Percentiles rank a stretch among this genome's conserved stretches.
Evolutionary conservation across 1,139 yeast genomes (phyloP).

Genomic region (Scheffersomyces titani): DNA sequence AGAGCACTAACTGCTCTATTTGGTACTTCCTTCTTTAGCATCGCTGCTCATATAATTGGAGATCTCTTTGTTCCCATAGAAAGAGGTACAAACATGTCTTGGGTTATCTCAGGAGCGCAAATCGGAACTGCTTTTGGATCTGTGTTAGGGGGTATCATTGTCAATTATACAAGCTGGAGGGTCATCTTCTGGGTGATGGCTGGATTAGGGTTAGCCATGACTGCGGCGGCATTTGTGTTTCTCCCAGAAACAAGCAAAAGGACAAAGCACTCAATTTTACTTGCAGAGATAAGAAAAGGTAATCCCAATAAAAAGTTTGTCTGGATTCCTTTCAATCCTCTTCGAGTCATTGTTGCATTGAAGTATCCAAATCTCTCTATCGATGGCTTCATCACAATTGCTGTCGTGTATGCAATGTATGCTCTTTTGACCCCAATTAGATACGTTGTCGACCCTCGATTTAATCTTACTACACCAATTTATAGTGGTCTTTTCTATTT

Average conservation of each 20-base stretch:
- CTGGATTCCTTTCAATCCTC: slow-evolving; percentile 44
- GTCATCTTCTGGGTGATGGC: slow-evolving; percentile 48
- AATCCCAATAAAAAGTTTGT: slow-evolving; percentile 28
- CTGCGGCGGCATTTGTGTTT: slow-evolving; percentile 28
- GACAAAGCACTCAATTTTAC: slow-evolving; percentile 18
- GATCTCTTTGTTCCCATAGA: slow-evolving; percentile 48
- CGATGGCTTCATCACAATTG: slow-evolving; percentile 34
- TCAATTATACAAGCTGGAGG: slow-evolving; percentile 53
- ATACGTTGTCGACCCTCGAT: slow-evolving; percentile 55
- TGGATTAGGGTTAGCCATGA: slow-evolving; percentile 36
- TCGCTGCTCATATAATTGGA: slow-evolving; percentile 48
- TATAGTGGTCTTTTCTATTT: slow-evolving; percentile 52
- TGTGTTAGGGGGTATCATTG: slow-evolving; percentile 45
- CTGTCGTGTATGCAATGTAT: slow-evolving; percentile 50
- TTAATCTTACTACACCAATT: slow-evolving; percentile 44
- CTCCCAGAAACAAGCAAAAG: slow-evolving; percentile 44
- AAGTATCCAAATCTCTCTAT: slow-evolving; percentile 41
- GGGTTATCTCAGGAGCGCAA: slow-evolving; percentile 45
- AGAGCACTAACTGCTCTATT: slow-evolving; percentile 48
- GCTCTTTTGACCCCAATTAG: slow-evolving; percentile 54
- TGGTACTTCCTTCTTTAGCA: slow-evolving; percentile 53
- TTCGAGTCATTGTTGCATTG: slow-evolving; percentile 39
- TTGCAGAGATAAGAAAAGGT: background rate
- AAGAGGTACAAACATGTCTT: slow-evolving; percentile 50
- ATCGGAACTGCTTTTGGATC: slow-evolving; percentile 52